Evolutionary conservation across 2,329 filamentous ascomycete species (phyloP).

Genomic region (Fusarium sp.): DNA sequence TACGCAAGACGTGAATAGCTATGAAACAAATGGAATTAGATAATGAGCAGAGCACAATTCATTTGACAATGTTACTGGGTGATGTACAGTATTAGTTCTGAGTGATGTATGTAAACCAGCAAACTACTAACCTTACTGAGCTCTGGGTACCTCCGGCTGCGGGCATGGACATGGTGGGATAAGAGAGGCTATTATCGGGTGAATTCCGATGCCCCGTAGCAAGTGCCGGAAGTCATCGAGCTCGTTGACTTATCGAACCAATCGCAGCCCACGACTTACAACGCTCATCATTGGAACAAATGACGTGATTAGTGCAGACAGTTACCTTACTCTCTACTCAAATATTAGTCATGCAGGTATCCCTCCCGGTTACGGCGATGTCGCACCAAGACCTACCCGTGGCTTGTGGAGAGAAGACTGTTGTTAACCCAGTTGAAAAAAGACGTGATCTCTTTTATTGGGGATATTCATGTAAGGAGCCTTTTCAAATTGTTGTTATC

Average conservation of each 20-base stretch:
- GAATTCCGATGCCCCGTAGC: too few relatives aligned
- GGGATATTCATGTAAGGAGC: slow-evolving; percentile 9
- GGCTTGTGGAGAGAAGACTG: slow-evolving; percentile 5
- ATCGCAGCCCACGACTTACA: slow-evolving; percentile 29
- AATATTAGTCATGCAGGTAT: slow-evolving; percentile 43
- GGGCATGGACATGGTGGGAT: neutral
- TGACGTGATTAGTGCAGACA: slow-evolving; percentile 40
- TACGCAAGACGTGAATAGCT: neutral
- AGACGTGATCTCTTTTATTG: slow-evolving; percentile 12
- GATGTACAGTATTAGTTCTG: neutral
- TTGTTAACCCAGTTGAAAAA: slow-evolving; percentile 12
- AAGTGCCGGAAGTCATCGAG: too few relatives aligned
- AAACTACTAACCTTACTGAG: too few relatives aligned
- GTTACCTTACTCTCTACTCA: slow-evolving; percentile 16
- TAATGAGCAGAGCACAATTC: neutral
- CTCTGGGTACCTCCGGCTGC: too few relatives aligned
- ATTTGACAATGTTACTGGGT: neutral
- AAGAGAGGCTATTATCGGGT: slow-evolving; percentile 21
- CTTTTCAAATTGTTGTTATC: neutral
- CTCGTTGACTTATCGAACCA: slow-evolving; percentile 34
- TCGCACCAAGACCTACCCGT: slow-evolving; percentile 36
- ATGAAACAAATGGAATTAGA: neutral
- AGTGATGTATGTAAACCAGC: too few relatives aligned
- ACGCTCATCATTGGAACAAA: slow-evolving; percentile 45
- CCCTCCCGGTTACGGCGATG: slow-evolving; percentile 44